Evolutionary conservation across 805 yeast species (phyloP).

Genomic region (Wickerhamiella parazyma): DNA sequence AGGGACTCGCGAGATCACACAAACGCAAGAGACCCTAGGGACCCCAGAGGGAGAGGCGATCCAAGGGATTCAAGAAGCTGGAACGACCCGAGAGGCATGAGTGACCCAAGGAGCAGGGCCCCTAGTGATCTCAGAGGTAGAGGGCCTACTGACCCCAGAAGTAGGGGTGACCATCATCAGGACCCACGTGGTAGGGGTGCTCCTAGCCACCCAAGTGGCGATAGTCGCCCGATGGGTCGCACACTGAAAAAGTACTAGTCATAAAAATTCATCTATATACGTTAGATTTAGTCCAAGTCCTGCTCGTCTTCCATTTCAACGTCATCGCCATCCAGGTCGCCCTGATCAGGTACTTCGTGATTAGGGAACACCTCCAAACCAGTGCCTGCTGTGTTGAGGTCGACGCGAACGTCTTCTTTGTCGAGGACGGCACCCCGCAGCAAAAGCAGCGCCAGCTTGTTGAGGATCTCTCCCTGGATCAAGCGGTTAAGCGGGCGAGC

Average conservation of each 20-base stretch:
- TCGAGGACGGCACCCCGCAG: constrained; percentile 77
- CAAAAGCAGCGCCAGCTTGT: constrained; percentile 76
- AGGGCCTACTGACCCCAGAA: no score
- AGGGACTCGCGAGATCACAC: no score
- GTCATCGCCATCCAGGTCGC: constrained; percentile 20
- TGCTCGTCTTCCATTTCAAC: constrained; percentile 24
- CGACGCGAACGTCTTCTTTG: constrained; percentile 68
- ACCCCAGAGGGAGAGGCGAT: no score
- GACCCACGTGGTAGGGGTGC: no score
- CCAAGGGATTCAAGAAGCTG: no score
- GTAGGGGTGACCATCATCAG: no score
- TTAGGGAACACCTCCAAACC: constrained; percentile 77
- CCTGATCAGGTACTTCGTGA: constrained; percentile 46
- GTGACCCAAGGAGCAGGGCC: no score
- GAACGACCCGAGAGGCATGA: no score
- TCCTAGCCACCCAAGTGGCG: not conserved
- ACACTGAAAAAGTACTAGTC: not conserved
- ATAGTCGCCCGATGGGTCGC: not conserved
- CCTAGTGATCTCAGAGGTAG: no score
- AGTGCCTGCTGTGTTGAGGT: constrained; percentile 32
- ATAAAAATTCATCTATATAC: not conserved
- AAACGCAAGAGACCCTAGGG: not conserved
- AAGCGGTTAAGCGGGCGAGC: constrained; percentile 87
- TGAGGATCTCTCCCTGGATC: constrained; percentile 77
- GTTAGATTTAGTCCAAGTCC: constrained; percentile 13